These are phyloP conservation scores for Dalbergia oliveri DNA, from an alignment of 306 rosid species.

Conservation along the genomic window DNA sequence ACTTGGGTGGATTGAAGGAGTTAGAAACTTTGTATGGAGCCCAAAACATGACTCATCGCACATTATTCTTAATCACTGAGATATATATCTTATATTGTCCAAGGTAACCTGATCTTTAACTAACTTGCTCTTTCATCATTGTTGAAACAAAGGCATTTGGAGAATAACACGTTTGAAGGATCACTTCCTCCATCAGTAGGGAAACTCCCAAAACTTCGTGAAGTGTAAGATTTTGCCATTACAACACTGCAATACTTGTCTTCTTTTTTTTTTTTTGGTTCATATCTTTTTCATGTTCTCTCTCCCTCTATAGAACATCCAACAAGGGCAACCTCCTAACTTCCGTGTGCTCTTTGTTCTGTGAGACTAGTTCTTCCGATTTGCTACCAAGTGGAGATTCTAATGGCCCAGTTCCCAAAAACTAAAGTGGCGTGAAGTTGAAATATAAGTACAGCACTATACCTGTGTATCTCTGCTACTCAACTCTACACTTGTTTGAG, in stretches of 20 bases:
- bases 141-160: constrained; percentile 74
- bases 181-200: constrained; percentile 61
- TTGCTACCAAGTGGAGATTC: constrained; percentile 55
- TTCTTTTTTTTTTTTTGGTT: not conserved
- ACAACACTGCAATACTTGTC: not conserved
- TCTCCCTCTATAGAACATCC: not conserved
- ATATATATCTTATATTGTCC: constrained; percentile 40
- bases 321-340: not conserved
- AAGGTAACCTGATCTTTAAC: constrained; percentile 15
- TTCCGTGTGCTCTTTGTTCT: not conserved
- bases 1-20: constrained; percentile 62
- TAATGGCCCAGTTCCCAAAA: constrained; percentile 42
- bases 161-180: constrained; percentile 79
- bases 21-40: constrained; percentile 72
- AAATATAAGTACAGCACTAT: constrained; percentile 39
- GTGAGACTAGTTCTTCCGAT: constrained; percentile 39
- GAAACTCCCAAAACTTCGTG: constrained; percentile 62
- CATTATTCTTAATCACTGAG: constrained; percentile 1
- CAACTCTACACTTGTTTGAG: not conserved
- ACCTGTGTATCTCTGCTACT: not conserved
- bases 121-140: constrained; percentile 16
- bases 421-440: constrained; percentile 39
- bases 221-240: constrained; percentile 66
- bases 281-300: too few relatives aligned
- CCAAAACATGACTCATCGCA: constrained; percentile 14